Evolutionary conservation across 306 rosid species (phyloP), one percentile per base, ranked within the genome.

Genomic region (Pyrus betulifolia): DNA sequence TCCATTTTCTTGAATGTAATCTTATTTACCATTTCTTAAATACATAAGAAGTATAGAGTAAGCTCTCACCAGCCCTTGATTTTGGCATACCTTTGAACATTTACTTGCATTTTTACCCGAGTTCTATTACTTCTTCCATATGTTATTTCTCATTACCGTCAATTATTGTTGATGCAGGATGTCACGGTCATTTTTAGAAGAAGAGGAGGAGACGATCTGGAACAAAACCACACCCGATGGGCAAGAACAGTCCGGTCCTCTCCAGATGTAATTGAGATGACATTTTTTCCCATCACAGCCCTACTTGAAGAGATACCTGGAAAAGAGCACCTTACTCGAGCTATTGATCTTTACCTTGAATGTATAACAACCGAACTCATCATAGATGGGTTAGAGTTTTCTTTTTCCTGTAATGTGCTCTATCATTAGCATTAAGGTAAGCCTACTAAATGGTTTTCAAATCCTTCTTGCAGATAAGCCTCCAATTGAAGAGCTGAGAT

Each of bases 121-220:
- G 61, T 21, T 66, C 17, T 30, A 23, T 25, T 38, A 33, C 42
- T 58, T 67, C 42, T 58, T 67, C 31, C 11, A 10, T 11, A 11
- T 10, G 61, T 11, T 70, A 55, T 54, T 23, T 64, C 25, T 15
- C 13, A 30, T 25, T 21, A 6, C n/a, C 40, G 12, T 62, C 19
- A 14, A 62, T 62, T 57, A 9, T n/a, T 57, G 62, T 74, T 79
- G 71, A 51, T 78, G 69, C 85, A 90, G 97, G 97, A 92, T 71
- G 93, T 90, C 75, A 88, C 93, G 0, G 91, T 90, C 79, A 90
- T 92, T 81, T 92, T 90, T 83, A 88, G 97, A 76, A 84, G 97
- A 76, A 90, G 97, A 74, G 98, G 98, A 70, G 98, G 98, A 67
- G 93, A 94, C 55, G 97, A 94, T 82, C 84, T 91, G 77, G 97